Evolutionary conservation across 805 yeast species (phyloP), one percentile per base, ranked within the genome.

Genomic region (Lipomyces starkeyi): DNA sequence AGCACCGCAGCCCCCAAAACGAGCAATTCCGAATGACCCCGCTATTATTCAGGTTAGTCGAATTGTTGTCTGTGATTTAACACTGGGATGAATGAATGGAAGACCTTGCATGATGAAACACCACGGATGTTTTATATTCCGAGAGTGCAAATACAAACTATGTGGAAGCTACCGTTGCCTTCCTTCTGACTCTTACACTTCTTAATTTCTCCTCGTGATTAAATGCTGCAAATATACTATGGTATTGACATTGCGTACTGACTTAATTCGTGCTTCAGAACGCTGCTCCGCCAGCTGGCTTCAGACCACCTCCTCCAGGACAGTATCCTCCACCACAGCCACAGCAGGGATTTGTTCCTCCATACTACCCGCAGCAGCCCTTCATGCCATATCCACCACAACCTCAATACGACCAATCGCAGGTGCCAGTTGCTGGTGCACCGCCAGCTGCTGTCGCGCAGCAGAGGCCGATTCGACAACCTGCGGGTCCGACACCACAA

Each of bases 1-100:
- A 5, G 66, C 72, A 11, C 74, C 55, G 20, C 27, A 53, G 29
- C 86, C 86, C 67, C 90, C 89, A 37, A 83, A 83, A 71, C 89
- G 91, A 32, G 68, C 73, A 32, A 67, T 69, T 55, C 65, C 69
- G 27, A 59, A 67, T 49, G 79, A 77, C 62, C 80, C 79, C 17
- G 77, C 79, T 14, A 75, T 74, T 61, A 64, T 74, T n/a, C 76
- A 74, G 74, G 80, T 77, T 73, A 59, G 80, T 71, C 14, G 11
- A 14, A 17, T n/a, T 29, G 14, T 43, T 58, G 8, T 11, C 47
- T 37, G 6, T 8, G 55, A 2, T 13, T 20, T 13, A 57, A n/a
- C 20, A 43, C 49, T 43, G 49, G 22, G 49, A 43, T 43, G 49
- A 17, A 43, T n/a, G 49, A n/a, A n/a, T 43, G 49, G 49, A 43